Evolutionary conservation across 805 yeast species (phyloP), one percentile per base, ranked within the genome.

Genomic region (Sugiyamaella valdiviana): DNA sequence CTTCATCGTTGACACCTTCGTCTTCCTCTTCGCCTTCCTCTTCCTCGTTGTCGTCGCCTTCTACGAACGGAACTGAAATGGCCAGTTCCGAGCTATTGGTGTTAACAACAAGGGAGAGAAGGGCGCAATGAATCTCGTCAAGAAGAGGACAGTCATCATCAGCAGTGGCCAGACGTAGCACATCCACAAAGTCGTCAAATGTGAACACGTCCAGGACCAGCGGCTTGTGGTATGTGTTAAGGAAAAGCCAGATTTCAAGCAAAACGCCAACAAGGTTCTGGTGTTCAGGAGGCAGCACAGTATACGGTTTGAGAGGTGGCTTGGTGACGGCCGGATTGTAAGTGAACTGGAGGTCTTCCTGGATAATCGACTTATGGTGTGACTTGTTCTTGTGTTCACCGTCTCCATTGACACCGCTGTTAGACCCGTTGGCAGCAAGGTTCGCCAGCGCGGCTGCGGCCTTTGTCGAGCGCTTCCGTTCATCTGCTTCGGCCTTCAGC

Each of bases 181-280:
- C 81, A 47, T 78, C 77, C 6, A 83, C 61, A 58, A 78, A 85
- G 55, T 83, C 95, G 65, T 87, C 96, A 67, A 84, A 85, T 0
- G 91, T 82, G 57, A 85, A 82, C 0, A 83, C 76, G 57, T 83
- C 88, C n/a, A 88, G 65, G 4, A 74, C 61, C 26, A 87, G 67
- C 0, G 87, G 79, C 32, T 74, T 73, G 55, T 80, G 78, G 63
- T 81, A 87, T 44, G 85, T 74, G 61, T 85, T 85, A 23, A 86
- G 63, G 58, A 87, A 88, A 1, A 78, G 70, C 95, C 95, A 88
- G 2, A 76, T 63, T 57, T 85, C 90, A 20, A 88, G 52, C 20
- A 64, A 45, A 10, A 51, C 39, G 16, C 68, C 61, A 6, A 62
- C 51, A n/a, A 53, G 44, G 23, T 39, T n/a, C 6, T 35, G 39